Evolutionary conservation across 2,329 filamentous ascomycete species (phyloP), one percentile per base, ranked within the genome.

Genomic region (Colletotrichum lentis): DNA sequence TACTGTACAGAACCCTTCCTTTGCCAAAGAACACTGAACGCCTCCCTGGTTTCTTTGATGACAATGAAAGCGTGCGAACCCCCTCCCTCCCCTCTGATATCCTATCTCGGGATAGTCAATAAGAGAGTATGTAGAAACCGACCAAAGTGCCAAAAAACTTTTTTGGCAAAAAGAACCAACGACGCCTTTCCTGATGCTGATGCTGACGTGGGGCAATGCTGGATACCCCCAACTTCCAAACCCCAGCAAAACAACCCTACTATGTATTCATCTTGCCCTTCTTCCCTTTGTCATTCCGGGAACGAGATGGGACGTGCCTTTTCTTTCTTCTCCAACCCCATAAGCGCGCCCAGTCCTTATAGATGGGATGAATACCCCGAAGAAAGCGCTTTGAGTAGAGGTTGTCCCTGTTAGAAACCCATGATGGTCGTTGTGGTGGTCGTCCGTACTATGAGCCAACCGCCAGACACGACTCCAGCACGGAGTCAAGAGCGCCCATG

Each of bases 381-480:
- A 66, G 6, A n/a, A 69, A 69, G 20, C 62, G 62, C 46, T 61
- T 59, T 20, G 62, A 20, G 55, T 66, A 56, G 50, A 69, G 43
- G n/a, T 11, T 52, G 31, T 65, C 62, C 35, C 66, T 53, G 31
- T 41, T 49, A 46, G 27, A 43, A 47, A 31, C 44, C 67, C 58
- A 56, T 52, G 52, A 16, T 35, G 52, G 8, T 27, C 44, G 57
- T 56, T 27, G 53, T 47, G 59, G 59, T 18, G 24, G 58, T 44
- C n/a, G 35, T 47, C 53, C 70, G 20, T 53, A 49, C 65, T 69
- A 71, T 46, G 76, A 82, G 49, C 79, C 80, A 64, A 83, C 84
- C 8, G 83, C 81, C 41, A 88, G 77, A 67, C 84, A 85, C 3
- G 85, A 86, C 67, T 88, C 86, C 58, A 90, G 79, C 18, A 90